These are phyloP conservation scores for Schrenkiella parvula DNA, from an alignment of 345 rosid genomes.

Conservation along the genomic window DNA sequence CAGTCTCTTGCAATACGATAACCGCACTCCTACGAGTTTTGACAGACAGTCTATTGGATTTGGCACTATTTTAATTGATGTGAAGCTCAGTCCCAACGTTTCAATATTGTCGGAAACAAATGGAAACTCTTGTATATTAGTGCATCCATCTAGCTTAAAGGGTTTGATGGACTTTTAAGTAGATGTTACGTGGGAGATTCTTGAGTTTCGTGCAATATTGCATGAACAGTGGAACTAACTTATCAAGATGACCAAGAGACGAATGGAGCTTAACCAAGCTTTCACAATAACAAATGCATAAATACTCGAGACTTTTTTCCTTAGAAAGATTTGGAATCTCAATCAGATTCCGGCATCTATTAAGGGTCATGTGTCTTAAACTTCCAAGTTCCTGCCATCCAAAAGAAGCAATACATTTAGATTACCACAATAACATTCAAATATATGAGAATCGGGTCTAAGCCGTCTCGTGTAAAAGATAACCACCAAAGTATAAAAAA, in stretches of 20 bases:
- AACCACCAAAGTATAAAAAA: neutral
- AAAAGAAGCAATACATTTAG: neutral
- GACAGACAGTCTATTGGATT: neutral
- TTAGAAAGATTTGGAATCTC: conserved; percentile 24
- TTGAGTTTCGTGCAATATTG: conserved; percentile 9
- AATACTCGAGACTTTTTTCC: conserved; percentile 12
- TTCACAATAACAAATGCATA: conserved; percentile 3
- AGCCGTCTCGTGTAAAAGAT: neutral
- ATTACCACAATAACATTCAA: neutral
- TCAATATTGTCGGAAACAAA: conserved; percentile 12
- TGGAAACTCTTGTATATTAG: conserved; percentile 16
- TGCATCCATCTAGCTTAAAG: conserved; percentile 23
- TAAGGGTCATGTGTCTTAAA: conserved; percentile 17
- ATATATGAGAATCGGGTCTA: neutral
- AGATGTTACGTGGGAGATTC: conserved; percentile 5
- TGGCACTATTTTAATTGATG: conserved; percentile 22
- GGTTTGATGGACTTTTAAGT: neutral
- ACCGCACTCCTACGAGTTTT: neutral
- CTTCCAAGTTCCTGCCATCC: conserved; percentile 15
- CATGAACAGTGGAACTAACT: conserved; percentile 19
- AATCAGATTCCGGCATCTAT: conserved; percentile 13
- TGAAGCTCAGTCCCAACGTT: neutral
- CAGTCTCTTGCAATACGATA: conserved; percentile 22
- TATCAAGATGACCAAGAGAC: conserved; percentile 14
- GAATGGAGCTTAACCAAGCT: conserved; percentile 23